Base-by-base conservation (phyloP, 805 yeast species). In the Komagataella pastoris region DNA sequence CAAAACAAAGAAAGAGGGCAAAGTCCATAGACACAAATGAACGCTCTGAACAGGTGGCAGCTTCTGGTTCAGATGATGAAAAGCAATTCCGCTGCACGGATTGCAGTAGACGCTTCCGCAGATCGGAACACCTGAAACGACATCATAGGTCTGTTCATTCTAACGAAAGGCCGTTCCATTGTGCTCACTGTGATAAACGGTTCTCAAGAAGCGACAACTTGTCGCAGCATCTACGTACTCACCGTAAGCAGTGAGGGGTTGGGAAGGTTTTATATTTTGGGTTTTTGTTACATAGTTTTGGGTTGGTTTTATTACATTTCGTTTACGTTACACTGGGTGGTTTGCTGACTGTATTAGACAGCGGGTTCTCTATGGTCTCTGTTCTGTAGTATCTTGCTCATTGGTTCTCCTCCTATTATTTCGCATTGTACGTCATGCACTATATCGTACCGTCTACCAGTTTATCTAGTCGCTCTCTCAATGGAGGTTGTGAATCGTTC, bases 81-180 rank as follows among this genome's bases (percentile, higher is more conserved):
- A 70, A 68, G 55, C 69, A 70, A 30, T 67, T 67, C 56, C 58
- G 58, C 21, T 74, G 74, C 53, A 55, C 57, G 6, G 58, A 61
- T 8, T 74, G 78, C 54, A 54, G 58, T 1, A 73, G 71, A 56
- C 58, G 60, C 3, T 83, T 83, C 64, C 77, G 76, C 56, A 72
- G 87, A 55, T 79, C 79, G 57, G 87, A 83, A 54, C 87, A 82
- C 61, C 67, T 81, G 59, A 80, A 80, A 61, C 66, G 89, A 52
- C 89, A 83, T 60, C 73, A 79, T 61, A 67, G 86, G 53, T 79
- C 85, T 19, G 80, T 82, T 56, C 89, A 83, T 61, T 74, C 82
- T 24, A 65, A 74, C 55, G 76, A 77, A 57, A 70, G 79, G 55
- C 84, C 84, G 1, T 82, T 74, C 63, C 75, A 72, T 49, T 83